Percentiles rank a stretch among this genome's conserved stretches.
Conservation (phyloP, 176 grass and related monocot species). For the Chloris gayana region DNA sequence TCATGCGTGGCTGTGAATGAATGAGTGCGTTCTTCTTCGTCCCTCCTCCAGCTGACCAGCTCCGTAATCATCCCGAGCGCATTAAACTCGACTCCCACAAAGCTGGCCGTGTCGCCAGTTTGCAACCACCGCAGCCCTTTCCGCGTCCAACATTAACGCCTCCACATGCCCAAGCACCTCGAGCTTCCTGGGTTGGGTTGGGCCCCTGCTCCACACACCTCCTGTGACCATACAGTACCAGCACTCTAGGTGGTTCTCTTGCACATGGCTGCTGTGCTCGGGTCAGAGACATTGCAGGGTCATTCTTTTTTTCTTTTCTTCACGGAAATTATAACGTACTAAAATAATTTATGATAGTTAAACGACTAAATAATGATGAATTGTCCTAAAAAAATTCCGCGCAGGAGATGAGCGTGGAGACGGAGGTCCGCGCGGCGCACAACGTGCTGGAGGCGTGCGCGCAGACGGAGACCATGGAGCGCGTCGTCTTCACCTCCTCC, state of each 20-base stretch:
- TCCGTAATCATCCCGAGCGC: background rate
- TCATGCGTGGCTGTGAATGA: slow-evolving; percentile 42
- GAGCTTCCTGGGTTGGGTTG: no score
- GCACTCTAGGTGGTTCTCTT: no score
- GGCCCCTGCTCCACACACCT: no score
- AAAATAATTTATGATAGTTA: no score
- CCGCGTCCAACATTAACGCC: slow-evolving; percentile 37
- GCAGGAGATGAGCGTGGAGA: slow-evolving; percentile 70
- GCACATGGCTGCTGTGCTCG: no score
- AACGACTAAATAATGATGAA: no score
- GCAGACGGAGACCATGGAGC: slow-evolving; percentile 68
- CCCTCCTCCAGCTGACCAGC: no score
- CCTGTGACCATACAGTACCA: no score
- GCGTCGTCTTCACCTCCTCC: slow-evolving; percentile 93
- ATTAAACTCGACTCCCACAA: slow-evolving; percentile 11
- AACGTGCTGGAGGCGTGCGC: slow-evolving; percentile 97
- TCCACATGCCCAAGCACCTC: background rate
- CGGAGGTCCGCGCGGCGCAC: slow-evolving; percentile 87
- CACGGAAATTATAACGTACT: no score
- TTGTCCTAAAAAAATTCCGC: background rate
- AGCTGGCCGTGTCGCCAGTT: background rate
- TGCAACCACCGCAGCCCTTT: background rate
- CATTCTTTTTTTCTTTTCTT: no score
- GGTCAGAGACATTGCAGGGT: no score
- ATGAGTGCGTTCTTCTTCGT: background rate